Percentiles rank a stretch among this genome's conserved stretches.
These are phyloP conservation scores for Diaporthe sp. DNA, from an alignment of 2,329 filamentous ascomycete species.

Conservation along the genomic window DNA sequence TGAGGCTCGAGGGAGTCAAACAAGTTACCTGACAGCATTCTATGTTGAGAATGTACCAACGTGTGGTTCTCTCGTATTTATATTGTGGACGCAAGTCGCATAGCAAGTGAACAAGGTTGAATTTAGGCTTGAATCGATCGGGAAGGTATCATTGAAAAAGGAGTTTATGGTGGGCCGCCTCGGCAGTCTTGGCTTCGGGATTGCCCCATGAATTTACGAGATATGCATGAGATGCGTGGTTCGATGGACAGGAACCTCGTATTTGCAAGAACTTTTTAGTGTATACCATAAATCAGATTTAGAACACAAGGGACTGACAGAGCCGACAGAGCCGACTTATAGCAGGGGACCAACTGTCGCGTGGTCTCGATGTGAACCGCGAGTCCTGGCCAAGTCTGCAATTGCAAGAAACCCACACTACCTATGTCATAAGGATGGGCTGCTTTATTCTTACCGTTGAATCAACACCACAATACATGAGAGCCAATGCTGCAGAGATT, in stretches of 20 bases:
- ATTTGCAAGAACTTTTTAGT: not conserved
- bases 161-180: not conserved
- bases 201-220: slow-evolving; percentile 7
- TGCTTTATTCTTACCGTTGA: not conserved
- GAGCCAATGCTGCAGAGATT: not conserved
- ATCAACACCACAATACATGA: not conserved
- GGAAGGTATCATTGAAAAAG: slow-evolving; percentile 18
- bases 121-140: not conserved
- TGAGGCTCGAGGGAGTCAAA: not conserved
- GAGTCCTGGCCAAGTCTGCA: not conserved
- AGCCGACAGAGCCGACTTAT: not conserved
- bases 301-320: not conserved
- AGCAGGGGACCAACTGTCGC: not conserved
- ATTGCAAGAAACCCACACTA: not conserved
- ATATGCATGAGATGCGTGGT: not conserved
- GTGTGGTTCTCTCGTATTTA: not conserved
- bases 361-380: not conserved
- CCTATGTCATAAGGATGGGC: not conserved
- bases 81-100: not conserved
- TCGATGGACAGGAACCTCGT: not conserved
- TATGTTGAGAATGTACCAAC: not conserved
- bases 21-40: not conserved
- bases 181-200: slow-evolving; percentile 10
- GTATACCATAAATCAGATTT: not conserved
- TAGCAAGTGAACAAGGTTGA: not conserved